phyloP scores from a whole-genome alignment of 2,329 filamentous ascomycete species.

The Aspergillus nomiae region DNA sequence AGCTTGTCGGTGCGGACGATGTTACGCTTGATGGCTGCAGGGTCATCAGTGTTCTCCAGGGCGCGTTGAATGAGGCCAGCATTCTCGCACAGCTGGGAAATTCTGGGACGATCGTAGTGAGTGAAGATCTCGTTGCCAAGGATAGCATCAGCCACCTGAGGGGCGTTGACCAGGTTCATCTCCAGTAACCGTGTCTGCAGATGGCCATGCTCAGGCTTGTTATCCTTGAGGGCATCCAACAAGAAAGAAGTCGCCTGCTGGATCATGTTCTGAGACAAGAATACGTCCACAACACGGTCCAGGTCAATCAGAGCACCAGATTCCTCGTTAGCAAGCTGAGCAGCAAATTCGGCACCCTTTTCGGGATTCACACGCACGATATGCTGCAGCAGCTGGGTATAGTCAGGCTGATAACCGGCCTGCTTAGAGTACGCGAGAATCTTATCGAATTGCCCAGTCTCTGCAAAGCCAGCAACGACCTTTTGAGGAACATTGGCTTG shows the following conservation, averaged over 20 bases:
- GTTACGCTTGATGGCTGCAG: slow-evolving; percentile 86
- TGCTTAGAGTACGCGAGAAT: slow-evolving; percentile 89
- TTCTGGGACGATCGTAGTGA: slow-evolving; percentile 87
- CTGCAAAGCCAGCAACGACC: slow-evolving; percentile 91
- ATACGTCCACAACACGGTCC: slow-evolving; percentile 93
- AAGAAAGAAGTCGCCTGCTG: slow-evolving; percentile 98
- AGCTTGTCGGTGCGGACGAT: slow-evolving; percentile 81
- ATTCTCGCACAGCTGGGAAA: slow-evolving; percentile 90
- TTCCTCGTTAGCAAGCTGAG: slow-evolving; percentile 86
- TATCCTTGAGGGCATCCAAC: slow-evolving; percentile 91
- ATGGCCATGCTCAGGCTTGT: slow-evolving; percentile 88
- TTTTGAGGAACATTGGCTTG: slow-evolving; percentile 90
- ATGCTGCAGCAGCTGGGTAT: slow-evolving; percentile 86
- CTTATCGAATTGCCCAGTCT: slow-evolving; percentile 95
- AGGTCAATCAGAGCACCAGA: slow-evolving; percentile 86
- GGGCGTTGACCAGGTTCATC: slow-evolving; percentile 96
- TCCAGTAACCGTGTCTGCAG: slow-evolving; percentile 93
- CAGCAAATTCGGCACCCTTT: slow-evolving; percentile 92
- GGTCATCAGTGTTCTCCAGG: slow-evolving; percentile 92
- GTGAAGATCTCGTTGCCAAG: slow-evolving; percentile 98
- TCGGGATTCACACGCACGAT: slow-evolving; percentile 90
- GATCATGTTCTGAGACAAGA: slow-evolving; percentile 96
- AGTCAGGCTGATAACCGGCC: slow-evolving; percentile 90
- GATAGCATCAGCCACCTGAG: slow-evolving; percentile 96
- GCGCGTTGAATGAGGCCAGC: slow-evolving; percentile 85